Evolutionary conservation across 495 filamentous ascomycete species (phyloP).

Genomic region (Podospora appendiculata): DNA sequence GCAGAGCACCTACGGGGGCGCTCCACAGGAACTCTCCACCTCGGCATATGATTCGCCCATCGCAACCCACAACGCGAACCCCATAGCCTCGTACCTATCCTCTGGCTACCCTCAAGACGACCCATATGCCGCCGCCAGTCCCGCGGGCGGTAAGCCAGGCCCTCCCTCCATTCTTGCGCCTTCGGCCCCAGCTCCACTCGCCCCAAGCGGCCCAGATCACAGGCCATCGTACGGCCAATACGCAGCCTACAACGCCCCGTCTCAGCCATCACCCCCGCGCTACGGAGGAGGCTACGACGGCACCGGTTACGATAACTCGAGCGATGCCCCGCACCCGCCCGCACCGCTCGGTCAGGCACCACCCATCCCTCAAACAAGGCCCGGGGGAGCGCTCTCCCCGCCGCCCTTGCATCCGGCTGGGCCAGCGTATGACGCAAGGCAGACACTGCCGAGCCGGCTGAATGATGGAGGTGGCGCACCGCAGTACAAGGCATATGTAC

Average conservation of each 20-base stretch:
- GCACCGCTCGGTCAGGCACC: constrained; percentile 26
- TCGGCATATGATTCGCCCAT: constrained; percentile 76
- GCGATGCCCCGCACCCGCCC: constrained; percentile 43
- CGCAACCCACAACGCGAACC: constrained; percentile 35
- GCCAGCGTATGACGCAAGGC: constrained; percentile 30
- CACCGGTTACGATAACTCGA: constrained; percentile 3
- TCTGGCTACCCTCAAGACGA: constrained; percentile 56
- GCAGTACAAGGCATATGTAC: constrained; percentile 30
- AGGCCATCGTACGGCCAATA: not conserved
- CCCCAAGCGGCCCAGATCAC: constrained; percentile 17
- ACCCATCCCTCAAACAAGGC: constrained; percentile 33
- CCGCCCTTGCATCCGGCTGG: constrained; percentile 32
- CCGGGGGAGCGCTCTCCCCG: constrained; percentile 32
- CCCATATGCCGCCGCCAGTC: constrained; percentile 30
- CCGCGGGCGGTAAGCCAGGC: constrained; percentile 9
- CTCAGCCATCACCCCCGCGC: constrained; percentile 21
- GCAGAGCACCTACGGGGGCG: constrained; percentile 61
- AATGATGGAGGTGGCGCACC: constrained; percentile 5
- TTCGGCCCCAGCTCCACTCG: constrained; percentile 16
- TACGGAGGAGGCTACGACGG: constrained; percentile 39
- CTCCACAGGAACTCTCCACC: constrained; percentile 80
- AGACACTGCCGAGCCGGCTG: constrained; percentile 32
- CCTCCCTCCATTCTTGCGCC: constrained; percentile 21
- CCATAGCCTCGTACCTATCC: constrained; percentile 42
- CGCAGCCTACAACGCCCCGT: not conserved